Evolutionary conservation across 2,329 filamentous ascomycete genomes (phyloP), one percentile per base, ranked within the genome.

Genomic region (Alternaria hordeiaustralica): DNA sequence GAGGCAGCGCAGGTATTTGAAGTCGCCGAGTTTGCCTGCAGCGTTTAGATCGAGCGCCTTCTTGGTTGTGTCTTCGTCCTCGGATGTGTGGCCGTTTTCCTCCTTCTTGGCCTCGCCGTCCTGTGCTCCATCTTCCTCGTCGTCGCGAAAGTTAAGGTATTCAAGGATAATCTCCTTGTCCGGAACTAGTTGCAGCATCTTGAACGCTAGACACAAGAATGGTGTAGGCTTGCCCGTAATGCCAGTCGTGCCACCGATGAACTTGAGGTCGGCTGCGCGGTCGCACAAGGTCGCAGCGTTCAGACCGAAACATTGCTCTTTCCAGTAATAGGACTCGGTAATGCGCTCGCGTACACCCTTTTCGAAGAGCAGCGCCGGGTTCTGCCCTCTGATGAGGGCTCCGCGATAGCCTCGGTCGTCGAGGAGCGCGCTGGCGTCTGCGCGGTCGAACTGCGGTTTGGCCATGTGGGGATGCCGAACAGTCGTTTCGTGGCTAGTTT

Each of bases 221-320:
- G 96, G 92, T 2, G 93, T 93, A 0, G 96, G 95, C 73, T 92
- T 92, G 79, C 97, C 95, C 51, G 89, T 87, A 18, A 89, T 87
- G 57, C 94, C 94, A 75, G 93, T 93, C 6, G 94, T 97, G 70
- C 96, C 96, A 67, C 94, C 96, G 60, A 99, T 87, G 80, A 91
- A 96, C 53, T 84, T 87, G 50, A 99, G 87, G 72, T 95, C 91
- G 25, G 93, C 92, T 0, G 96, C 94, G 68, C 96, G 92, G 82
- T 97, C 93, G 73, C 97, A 91, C 6, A 99, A 80, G 0, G 88
- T 90, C 1, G 89, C 89, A 4, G 88, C 87, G 83, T 98, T 99
- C 69, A 99, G 86, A 45, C 92, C 96, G 82, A 98, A 99, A 80
- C 96, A 97, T 83, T 97, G 94, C 82, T 98, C 96, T 81, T 97